A percentile compares a stretch with the other conserved stretches of the same genome.
Conservation (phyloP, 2,329 filamentous ascomycete genomes). For the Lecanicillium sp. region DNA sequence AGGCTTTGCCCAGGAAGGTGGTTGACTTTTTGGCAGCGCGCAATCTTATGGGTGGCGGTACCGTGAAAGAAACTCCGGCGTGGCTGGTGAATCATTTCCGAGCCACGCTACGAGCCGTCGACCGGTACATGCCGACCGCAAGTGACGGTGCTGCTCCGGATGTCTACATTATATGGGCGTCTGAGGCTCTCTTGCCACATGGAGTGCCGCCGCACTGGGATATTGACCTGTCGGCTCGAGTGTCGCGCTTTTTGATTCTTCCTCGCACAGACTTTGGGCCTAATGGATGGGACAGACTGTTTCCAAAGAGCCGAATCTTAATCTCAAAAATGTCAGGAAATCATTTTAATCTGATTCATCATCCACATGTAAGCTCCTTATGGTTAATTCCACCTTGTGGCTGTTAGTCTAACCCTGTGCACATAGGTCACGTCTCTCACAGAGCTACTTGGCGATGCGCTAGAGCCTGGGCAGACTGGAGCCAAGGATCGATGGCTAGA, state of each 20-base stretch:
- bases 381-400: no score
- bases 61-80: neutral
- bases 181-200: neutral
- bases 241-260: neutral
- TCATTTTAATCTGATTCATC: neutral
- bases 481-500: neutral
- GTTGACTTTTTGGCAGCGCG: neutral
- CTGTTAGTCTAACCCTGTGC: neutral
- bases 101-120: neutral
- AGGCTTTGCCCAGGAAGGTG: neutral
- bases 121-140: neutral
- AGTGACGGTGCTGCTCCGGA: neutral
- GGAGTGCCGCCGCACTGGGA: neutral
- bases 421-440: neutral
- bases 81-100: neutral
- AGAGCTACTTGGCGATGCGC: neutral
- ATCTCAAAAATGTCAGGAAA: neutral
- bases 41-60: neutral
- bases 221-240: neutral
- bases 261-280: neutral
- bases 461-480: neutral
- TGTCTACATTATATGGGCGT: neutral
- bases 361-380: neutral
- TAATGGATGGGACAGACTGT: neutral
- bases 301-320: neutral